Base-by-base conservation (phyloP, 306 rosid genomes). In the Quercus engelmannii region DNA sequence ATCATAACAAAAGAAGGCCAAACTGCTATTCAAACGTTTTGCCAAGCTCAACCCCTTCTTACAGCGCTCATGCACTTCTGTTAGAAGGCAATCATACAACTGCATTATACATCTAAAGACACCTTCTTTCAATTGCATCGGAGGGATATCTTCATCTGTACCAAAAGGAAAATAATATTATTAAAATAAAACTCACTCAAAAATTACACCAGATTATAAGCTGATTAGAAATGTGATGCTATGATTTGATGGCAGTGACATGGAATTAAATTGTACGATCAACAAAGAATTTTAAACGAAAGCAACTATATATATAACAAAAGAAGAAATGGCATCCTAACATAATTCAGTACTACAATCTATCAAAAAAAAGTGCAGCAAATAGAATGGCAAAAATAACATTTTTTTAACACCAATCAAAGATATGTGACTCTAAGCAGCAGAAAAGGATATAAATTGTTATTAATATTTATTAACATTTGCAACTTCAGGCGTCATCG, bases 11-110 rank as follows among this genome's bases (percentile, higher is more conserved):
- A 93, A 93, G 93, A 95, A 95, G 38, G 98, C 98, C 88, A 95
- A 88, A 85, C 99, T 92, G 87, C 99, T 95, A 87, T 95, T 95
- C 86, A 95, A 85, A 63, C 93, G 97, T 82, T 95, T 95, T 74
- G 98, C 99, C 84, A 95, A 85, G 86, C 94, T 89, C 87, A 95
- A 81, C 41, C 99, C 99, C 86, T 95, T 95, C 91, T 95, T 95
- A 79, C 99, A 95, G 65, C 99, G 99, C 78, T 95, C 99, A 20
- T 95, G 99, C 82, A 95, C 98, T 90, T 95, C 99, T 18, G 99
- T 95, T 62, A 95, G 89, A 78, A 95, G 94, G 86, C 99, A 95
- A 88, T 95, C 99, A 83, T 92, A 95, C 92, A 95, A 71, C 91
- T 95, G 99, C 96, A 93, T 83, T 81, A 95, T 93, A 83, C 99